phyloP scores from a whole-genome alignment of 352 stramenopile genomes.

The Globisporangium barbulae region DNA sequence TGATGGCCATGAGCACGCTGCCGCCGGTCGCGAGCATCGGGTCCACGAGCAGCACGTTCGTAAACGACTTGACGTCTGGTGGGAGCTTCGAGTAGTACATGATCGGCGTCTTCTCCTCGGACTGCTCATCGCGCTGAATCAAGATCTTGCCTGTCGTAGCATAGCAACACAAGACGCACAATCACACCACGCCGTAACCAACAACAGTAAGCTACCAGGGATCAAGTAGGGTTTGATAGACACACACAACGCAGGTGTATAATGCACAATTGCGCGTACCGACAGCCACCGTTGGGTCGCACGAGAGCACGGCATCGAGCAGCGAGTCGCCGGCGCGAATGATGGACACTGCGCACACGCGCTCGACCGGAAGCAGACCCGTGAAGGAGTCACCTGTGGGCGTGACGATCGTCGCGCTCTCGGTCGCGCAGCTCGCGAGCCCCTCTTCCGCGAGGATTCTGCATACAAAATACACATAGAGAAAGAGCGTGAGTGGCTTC shows the following conservation, averaged over 20 bases:
- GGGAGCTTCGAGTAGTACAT: conserved; percentile 97
- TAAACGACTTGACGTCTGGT: conserved; percentile 62
- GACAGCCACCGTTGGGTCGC: conserved; percentile 83
- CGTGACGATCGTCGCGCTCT: conserved; percentile 56
- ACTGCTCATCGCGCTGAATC: conserved; percentile 95
- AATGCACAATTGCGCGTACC: conserved; percentile 23
- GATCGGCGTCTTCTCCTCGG: conserved; percentile 76
- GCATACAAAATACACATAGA: neutral
- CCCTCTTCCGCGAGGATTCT: conserved; percentile 75
- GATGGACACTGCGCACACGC: conserved; percentile 92
- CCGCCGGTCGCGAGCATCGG: conserved; percentile 94
- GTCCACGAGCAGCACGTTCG: conserved; percentile 94
- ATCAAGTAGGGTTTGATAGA: no score
- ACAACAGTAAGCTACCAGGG: neutral
- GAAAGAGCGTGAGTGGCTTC: neutral
- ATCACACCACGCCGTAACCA: neutral
- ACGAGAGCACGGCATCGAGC: conserved; percentile 87
- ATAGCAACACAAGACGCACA: neutral
- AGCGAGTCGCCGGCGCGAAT: conserved; percentile 90
- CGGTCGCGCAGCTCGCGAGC: conserved; percentile 55
- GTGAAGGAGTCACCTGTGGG: conserved; percentile 65
- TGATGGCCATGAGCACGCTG: conserved; percentile 89
- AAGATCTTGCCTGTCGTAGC: conserved; percentile 90
- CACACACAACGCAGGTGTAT: neutral
- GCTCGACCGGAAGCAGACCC: conserved; percentile 47